Conservation (phyloP, 108 stramenopile species). For the Conticribra weissflogii region DNA sequence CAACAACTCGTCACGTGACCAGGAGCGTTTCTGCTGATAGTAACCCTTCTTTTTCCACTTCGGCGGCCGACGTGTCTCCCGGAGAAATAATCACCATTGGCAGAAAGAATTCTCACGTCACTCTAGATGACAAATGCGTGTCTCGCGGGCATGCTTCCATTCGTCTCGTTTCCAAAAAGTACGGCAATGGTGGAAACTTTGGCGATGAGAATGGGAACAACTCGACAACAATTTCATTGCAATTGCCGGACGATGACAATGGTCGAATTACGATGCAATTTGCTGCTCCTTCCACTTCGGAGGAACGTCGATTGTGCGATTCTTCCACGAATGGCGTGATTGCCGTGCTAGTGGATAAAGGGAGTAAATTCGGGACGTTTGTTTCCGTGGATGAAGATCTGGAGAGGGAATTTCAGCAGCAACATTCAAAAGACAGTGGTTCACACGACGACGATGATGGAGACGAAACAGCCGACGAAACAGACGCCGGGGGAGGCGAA, state of each 20-base stretch:
- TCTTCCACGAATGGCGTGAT: slow-evolving; percentile 28
- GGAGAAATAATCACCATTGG: slow-evolving; percentile 46
- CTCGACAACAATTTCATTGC: no score
- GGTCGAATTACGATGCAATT: slow-evolving; percentile 30
- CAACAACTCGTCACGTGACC: neutral
- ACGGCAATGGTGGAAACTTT: no score
- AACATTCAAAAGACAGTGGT: neutral
- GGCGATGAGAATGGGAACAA: no score
- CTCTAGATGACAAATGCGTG: slow-evolving; percentile 53
- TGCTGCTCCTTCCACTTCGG: slow-evolving; percentile 30
- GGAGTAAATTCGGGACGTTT: slow-evolving; percentile 55
- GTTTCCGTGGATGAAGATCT: slow-evolving; percentile 41
- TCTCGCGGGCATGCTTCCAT: slow-evolving; percentile 44
- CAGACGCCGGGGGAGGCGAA: slow-evolving; percentile 33
- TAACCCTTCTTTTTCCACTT: neutral
- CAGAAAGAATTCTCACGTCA: slow-evolving; percentile 29
- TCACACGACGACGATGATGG: slow-evolving; percentile 8
- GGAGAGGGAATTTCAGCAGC: neutral
- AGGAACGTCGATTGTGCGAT: slow-evolving; percentile 33
- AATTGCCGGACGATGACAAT: neutral
- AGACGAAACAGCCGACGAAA: slow-evolving; percentile 43
- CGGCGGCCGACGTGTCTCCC: neutral
- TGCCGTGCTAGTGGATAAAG: slow-evolving; percentile 42
- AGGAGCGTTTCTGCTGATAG: neutral
- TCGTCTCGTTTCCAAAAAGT: slow-evolving; percentile 27